These are phyloP conservation scores for Yamagishiella unicocca DNA, from an alignment of 139 green algal species.

Conservation along the genomic window DNA sequence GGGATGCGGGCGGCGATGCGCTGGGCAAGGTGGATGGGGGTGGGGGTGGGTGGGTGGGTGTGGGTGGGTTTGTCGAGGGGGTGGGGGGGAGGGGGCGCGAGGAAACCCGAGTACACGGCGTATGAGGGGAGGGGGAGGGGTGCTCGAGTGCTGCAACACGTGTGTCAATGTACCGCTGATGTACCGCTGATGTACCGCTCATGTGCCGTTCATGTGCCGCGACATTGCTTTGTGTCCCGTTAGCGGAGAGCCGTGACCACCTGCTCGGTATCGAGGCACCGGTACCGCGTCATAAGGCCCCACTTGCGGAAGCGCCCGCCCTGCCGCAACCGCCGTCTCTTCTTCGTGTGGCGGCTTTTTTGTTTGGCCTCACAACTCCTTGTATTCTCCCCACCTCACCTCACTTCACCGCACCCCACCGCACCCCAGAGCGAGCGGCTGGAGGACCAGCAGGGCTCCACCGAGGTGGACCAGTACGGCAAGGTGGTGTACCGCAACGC, in stretches of 20 bases:
- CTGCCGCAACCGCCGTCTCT: background rate
- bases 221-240: too few species aligned
- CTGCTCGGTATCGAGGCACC: background rate
- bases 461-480: conserved; percentile 4
- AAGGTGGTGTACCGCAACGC: background rate
- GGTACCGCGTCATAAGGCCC: background rate
- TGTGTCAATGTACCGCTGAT: too few species aligned
- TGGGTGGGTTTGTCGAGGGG: background rate
- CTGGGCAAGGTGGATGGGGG: conserved; percentile 6
- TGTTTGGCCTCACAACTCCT: background rate
- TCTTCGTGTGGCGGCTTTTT: background rate
- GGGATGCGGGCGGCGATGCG: conserved; percentile 6
- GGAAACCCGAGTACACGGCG: too few species aligned
- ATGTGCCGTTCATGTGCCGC: too few species aligned
- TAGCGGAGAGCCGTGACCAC: too few species aligned
- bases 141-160: too few species aligned
- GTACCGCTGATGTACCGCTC: too few species aligned
- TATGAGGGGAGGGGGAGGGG: too few species aligned
- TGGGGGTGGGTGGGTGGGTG: background rate
- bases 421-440: background rate
- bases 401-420: background rate
- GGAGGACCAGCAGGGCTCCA: conserved; percentile 6
- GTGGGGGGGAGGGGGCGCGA: background rate
- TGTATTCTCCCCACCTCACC: background rate
- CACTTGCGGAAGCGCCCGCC: background rate